Evolutionary conservation across 106 monocot genomes (phyloP).

Genomic region (Triglochin maritima): DNA sequence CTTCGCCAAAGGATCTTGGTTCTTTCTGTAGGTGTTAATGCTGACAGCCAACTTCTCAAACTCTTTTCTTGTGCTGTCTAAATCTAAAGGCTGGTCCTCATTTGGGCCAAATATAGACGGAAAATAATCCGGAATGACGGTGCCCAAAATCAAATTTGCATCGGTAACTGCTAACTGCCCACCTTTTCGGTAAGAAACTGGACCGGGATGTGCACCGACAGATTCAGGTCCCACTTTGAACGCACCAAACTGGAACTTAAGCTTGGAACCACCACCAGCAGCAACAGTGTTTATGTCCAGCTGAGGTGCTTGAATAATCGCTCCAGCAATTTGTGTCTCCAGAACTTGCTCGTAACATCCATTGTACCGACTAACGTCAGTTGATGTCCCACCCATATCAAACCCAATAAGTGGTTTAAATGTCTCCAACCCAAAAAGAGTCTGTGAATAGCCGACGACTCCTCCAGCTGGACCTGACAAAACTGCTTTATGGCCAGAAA

Average conservation of each 20-base stretch:
- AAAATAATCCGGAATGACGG: slow-evolving; percentile 77
- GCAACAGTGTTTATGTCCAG: slow-evolving; percentile 96
- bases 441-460: slow-evolving; percentile 93
- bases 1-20: slow-evolving; percentile 41
- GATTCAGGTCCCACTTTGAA: slow-evolving; percentile 96
- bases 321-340: slow-evolving; percentile 87
- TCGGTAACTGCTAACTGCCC: slow-evolving; percentile 91
- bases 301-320: slow-evolving; percentile 93
- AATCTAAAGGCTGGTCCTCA: slow-evolving; percentile 82
- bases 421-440: slow-evolving; percentile 74
- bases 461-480: slow-evolving; percentile 95
- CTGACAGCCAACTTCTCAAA: slow-evolving; percentile 49
- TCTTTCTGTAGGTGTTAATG: slow-evolving; percentile 62
- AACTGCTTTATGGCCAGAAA: slow-evolving; percentile 90
- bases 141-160: slow-evolving; percentile 83
- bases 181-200: slow-evolving; percentile 94
- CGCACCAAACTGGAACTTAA: slow-evolving; percentile 87
- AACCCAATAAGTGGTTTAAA: slow-evolving; percentile 82
- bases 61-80: slow-evolving; percentile 52
- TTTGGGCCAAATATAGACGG: slow-evolving; percentile 89
- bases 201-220: slow-evolving; percentile 97
- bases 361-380: slow-evolving; percentile 84
- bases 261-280: slow-evolving; percentile 96
- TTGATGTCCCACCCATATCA: slow-evolving; percentile 99
- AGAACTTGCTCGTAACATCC: slow-evolving; percentile 88